phyloP scores from a whole-genome alignment of 192 early-diverging fungal genomes.

The Podila epicladia region DNA sequence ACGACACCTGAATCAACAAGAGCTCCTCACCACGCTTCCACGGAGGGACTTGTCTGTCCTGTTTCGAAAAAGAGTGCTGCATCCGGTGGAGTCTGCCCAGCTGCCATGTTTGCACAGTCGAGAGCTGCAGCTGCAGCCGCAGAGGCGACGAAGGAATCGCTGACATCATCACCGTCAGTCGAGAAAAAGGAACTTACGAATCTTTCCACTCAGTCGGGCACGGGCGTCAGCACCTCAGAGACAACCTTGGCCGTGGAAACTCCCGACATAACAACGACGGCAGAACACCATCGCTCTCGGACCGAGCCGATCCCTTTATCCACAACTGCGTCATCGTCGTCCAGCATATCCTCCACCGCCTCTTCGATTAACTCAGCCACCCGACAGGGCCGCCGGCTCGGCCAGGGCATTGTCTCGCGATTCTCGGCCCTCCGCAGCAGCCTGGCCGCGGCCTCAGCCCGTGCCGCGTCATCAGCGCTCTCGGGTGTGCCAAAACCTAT shows the following conservation, averaged over 20 bases:
- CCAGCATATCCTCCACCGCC: background rate
- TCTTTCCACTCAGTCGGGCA: background rate
- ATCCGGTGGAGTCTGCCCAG: constrained; percentile 42
- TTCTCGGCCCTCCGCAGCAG: constrained; percentile 37
- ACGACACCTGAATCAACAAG: background rate
- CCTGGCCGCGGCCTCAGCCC: constrained; percentile 32
- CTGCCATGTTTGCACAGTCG: constrained; percentile 46
- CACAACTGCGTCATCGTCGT: constrained; percentile 2
- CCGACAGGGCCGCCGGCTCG: constrained; percentile 26
- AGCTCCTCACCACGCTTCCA: background rate
- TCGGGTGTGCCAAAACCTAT: constrained; percentile 8
- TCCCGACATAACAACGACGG: too few relatives aligned
- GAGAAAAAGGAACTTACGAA: background rate
- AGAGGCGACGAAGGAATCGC: background rate
- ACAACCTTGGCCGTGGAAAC: background rate
- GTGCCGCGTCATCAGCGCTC: constrained; percentile 31
- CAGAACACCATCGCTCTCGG: background rate
- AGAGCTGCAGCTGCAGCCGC: constrained; percentile 10
- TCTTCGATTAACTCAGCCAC: constrained; percentile 12
- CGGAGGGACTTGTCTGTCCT: constrained; percentile 25
- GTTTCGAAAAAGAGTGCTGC: constrained; percentile 43
- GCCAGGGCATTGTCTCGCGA: constrained; percentile 28
- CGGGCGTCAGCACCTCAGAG: background rate
- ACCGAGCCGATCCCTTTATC: background rate
- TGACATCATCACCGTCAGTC: background rate